Evolutionary conservation across 73 alveolate genomes (phyloP).

Genomic region (Paramecium tetraurelia): DNA sequence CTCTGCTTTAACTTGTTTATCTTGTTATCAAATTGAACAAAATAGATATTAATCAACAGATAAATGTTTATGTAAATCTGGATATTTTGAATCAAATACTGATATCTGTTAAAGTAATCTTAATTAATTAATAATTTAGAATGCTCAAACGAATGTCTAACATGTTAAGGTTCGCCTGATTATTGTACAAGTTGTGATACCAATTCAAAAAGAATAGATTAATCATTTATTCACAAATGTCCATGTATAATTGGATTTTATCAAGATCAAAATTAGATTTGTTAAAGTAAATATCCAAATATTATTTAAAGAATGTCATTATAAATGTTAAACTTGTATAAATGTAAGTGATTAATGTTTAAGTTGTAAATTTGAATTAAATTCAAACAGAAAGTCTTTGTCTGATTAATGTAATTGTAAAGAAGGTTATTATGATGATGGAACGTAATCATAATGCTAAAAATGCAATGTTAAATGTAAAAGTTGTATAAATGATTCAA

Average conservation of each 20-base stretch:
- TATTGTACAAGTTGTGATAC: background rate
- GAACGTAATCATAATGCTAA: background rate
- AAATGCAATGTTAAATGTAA: background rate
- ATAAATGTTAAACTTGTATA: background rate
- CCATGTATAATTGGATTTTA: background rate
- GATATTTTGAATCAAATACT: background rate
- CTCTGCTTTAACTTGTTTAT: background rate
- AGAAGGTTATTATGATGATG: conserved; percentile 10
- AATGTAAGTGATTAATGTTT: background rate
- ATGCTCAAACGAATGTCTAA: background rate
- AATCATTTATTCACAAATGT: background rate
- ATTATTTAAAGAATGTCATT: background rate
- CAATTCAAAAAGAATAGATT: background rate
- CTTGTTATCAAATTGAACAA: background rate
- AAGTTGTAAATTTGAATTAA: background rate
- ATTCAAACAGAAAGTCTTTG: background rate
- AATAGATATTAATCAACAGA: background rate
- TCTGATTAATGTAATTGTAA: background rate
- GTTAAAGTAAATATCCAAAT: background rate
- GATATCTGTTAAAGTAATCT: background rate
- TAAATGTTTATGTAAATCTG: background rate
- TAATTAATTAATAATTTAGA: background rate
- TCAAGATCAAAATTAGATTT: background rate
- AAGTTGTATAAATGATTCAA: background rate
- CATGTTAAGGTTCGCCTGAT: background rate